A percentile compares a stretch with the other conserved stretches of the same genome.
Conservation (phyloP, 1,139 yeast species). For the Ashbya aceris region DNA sequence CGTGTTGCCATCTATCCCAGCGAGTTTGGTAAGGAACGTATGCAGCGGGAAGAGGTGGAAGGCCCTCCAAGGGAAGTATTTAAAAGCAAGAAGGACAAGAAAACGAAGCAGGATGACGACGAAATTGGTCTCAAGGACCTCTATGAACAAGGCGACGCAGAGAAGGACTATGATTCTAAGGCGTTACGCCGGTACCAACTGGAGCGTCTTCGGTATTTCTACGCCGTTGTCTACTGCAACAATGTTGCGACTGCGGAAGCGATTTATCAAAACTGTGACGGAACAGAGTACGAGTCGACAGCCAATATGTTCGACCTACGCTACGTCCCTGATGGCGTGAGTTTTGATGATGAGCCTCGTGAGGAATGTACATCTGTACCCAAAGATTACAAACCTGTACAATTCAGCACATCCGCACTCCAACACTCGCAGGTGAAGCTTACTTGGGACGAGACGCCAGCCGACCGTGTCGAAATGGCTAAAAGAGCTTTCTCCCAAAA, state of each 20-base stretch:
- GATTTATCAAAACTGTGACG: constrained; percentile 83
- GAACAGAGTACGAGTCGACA: constrained; percentile 91
- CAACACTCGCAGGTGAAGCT: constrained; percentile 89
- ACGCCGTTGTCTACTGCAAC: constrained; percentile 88
- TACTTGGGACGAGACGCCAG: constrained; percentile 98
- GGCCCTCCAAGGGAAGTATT: constrained; percentile 92
- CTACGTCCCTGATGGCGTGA: constrained; percentile 87
- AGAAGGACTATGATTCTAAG: constrained; percentile 62
- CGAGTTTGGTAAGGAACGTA: constrained; percentile 86
- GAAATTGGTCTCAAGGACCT: constrained; percentile 51
- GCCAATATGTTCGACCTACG: constrained; percentile 90
- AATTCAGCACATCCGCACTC: constrained; percentile 85
- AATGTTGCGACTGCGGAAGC: constrained; percentile 58
- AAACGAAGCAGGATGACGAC: constrained; percentile 35
- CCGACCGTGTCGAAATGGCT: constrained; percentile 72
- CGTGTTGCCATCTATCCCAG: constrained; percentile 81
- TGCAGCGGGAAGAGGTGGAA: constrained; percentile 81
- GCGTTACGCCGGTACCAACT: constrained; percentile 69
- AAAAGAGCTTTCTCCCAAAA: constrained; percentile 77
- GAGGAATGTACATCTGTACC: constrained; percentile 71
- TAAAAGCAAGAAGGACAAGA: constrained; percentile 35
- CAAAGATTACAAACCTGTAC: constrained; percentile 64
- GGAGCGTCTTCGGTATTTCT: constrained; percentile 78
- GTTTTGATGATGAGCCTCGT: constrained; percentile 65
- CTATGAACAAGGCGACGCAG: constrained; percentile 64